Base-by-base conservation (phyloP, 2,329 filamentous ascomycete genomes). In the Zalaria sp. region DNA sequence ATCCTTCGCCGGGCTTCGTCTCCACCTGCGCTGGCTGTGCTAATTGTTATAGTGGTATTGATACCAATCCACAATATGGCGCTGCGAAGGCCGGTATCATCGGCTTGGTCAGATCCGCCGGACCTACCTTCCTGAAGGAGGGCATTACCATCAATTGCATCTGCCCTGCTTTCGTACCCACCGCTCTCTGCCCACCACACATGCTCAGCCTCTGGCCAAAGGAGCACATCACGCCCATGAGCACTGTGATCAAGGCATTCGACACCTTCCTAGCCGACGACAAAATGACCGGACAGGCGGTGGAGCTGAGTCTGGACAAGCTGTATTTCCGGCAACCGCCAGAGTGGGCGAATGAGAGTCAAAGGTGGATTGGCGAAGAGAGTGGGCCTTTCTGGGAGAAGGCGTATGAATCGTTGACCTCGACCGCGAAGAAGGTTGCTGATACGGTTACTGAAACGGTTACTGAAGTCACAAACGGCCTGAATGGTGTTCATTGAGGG, bases 221-320 rank as follows among this genome's bases (percentile, higher is more conserved):
- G 35, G 52, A 55, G 31, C 53, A 57, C 32, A 51, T 62, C 35
- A 64, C 61, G 25, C 59, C 60, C 0, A 47, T 63, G 45, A 52
- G 45, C 6, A 62, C 59, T 3, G 51, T 56, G 10, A 39, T 60
- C 7, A 55, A 55, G 35, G 59, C 58, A 2, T 56, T 55, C 42
- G 56, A 61, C 37, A 53, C 47, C 28, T 55, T 63, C 29, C 45
- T 60, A 11, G 47, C 47, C 4, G 53, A 61, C 38, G 45, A 59
- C 35, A 50, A 42, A 1, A 46, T 62, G 51, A 62, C 57, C 0
- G 65, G 63, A 0, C 55, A 65, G 47, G 53, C 53, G 5, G 61
- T 66, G 9, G 65, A 68, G 50, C 49, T 66, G 38, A 55, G 53
- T 3, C 51, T 60, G 43, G 62, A 62, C n/a, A 53, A 61, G 4